These are phyloP conservation scores for Fusarium sublunatum DNA, from an alignment of 2,329 filamentous ascomycete species.

Conservation along the genomic window DNA sequence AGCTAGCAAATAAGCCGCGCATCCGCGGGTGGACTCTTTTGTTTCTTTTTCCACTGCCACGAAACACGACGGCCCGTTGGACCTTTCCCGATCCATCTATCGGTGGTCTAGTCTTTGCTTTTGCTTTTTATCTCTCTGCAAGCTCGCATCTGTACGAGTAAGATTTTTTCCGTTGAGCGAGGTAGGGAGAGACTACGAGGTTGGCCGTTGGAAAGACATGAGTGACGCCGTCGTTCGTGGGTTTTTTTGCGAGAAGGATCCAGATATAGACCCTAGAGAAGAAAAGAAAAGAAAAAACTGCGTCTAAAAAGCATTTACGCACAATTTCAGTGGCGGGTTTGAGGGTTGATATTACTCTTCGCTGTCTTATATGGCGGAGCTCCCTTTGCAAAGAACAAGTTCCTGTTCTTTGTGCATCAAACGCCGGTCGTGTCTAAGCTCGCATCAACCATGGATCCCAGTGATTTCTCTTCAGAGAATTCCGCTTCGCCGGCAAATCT, in stretches of 20 bases:
- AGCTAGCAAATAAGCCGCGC: conserved; percentile 25
- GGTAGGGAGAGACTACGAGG: conserved; percentile 6
- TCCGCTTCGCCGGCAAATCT: conserved; percentile 41
- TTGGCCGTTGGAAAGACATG: conserved; percentile 5
- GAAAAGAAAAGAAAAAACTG: conserved; percentile 2
- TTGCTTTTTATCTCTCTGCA: conserved; percentile 3
- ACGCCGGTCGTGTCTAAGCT: not conserved
- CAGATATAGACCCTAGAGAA: conserved; percentile 7
- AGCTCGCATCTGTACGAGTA: not conserved
- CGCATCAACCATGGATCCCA: conserved; percentile 29
- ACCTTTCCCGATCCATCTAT: conserved; percentile 27
- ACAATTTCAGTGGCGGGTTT: conserved; percentile 7
- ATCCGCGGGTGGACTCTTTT: conserved; percentile 23
- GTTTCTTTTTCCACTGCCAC: conserved; percentile 20
- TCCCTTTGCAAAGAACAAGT: conserved; percentile 2
- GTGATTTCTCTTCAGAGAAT: conserved; percentile 29
- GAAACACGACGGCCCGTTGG: conserved; percentile 36
- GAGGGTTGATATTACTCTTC: not conserved
- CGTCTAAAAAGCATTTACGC: not conserved
- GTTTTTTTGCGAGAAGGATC: not conserved
- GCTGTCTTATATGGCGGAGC: conserved; percentile 24
- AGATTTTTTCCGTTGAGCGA: conserved; percentile 8
- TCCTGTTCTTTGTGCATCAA: not conserved
- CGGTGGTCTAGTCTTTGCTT: conserved; percentile 19
- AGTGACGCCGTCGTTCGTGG: conserved; percentile 6